Percentiles rank a stretch among this genome's conserved stretches.
phyloP scores from a whole-genome alignment of 805 yeast species.

The Myxozyma neotropica region DNA sequence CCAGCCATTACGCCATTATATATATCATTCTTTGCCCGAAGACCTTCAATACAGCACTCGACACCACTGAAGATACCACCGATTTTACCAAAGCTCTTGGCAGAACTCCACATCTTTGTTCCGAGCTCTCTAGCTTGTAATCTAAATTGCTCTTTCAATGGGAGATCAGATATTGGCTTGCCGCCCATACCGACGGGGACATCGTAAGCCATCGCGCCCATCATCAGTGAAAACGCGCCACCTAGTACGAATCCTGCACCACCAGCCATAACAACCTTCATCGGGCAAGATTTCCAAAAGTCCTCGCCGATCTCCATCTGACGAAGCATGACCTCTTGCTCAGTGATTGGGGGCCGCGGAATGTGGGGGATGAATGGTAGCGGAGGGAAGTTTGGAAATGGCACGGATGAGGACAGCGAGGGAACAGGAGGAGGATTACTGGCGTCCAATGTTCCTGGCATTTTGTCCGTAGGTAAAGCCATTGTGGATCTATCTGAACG shows the following conservation, averaged over 20 bases:
- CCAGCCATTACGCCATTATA: conserved; percentile 93
- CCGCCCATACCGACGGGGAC: conserved; percentile 65
- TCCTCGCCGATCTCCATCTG: conserved; percentile 29
- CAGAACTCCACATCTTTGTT: conserved; percentile 79
- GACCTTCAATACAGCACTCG: conserved; percentile 83
- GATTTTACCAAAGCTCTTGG: conserved; percentile 90
- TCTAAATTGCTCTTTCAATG: conserved; percentile 90
- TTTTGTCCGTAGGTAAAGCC: not conserved
- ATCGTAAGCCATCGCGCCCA: conserved; percentile 79
- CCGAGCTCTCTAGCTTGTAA: conserved; percentile 92
- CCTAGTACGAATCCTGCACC: conserved; percentile 93
- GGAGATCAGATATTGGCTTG: conserved; percentile 62
- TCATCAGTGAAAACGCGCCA: conserved; percentile 92
- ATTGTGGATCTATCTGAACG: not conserved
- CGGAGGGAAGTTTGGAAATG: conserved; percentile 19
- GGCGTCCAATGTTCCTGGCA: not conserved
- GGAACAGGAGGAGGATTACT: not conserved
- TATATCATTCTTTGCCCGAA: conserved; percentile 87
- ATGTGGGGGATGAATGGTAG: conserved; percentile 18
- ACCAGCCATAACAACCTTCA: conserved; percentile 88
- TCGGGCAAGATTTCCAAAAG: conserved; percentile 75
- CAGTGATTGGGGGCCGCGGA: conserved; percentile 19
- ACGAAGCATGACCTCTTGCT: conserved; percentile 14
- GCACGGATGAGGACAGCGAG: not conserved
- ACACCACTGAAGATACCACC: conserved; percentile 91